phyloP scores from a whole-genome alignment of 2,329 filamentous ascomycete genomes.

The Fonsecaea multimorphosa region DNA sequence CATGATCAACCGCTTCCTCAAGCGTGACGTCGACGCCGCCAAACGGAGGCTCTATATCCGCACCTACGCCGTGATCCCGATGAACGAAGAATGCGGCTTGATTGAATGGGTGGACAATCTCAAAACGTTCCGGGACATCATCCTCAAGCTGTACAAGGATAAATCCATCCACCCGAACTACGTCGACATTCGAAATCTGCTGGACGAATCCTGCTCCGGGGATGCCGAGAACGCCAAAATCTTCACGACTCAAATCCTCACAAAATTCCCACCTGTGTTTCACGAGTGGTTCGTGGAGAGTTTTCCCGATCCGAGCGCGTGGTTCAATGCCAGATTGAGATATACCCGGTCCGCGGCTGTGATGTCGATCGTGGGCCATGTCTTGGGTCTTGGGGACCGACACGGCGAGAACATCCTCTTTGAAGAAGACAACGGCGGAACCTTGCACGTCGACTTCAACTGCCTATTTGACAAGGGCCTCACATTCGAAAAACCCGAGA shows the following conservation, averaged over 20 bases:
- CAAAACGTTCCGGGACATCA: constrained; percentile 89
- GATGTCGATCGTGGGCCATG: constrained; percentile 99
- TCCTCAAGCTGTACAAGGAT: constrained; percentile 77
- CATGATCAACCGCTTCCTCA: constrained; percentile 94
- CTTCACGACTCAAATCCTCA: constrained; percentile 51
- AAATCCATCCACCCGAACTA: constrained; percentile 72
- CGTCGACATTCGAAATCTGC: constrained; percentile 63
- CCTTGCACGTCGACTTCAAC: constrained; percentile 99
- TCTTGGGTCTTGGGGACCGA: constrained; percentile 88
- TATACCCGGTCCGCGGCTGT: constrained; percentile 96
- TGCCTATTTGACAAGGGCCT: constrained; percentile 98
- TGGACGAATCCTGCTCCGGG: constrained; percentile 69
- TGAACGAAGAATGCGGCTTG: constrained; percentile 96
- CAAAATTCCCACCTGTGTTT: constrained; percentile 78
- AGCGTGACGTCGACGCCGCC: constrained; percentile 88
- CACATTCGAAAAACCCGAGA: constrained; percentile 92
- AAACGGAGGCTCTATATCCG: constrained; percentile 92
- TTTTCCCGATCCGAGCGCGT: constrained; percentile 89
- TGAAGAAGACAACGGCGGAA: constrained; percentile 89
- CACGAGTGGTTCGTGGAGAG: constrained; percentile 95
- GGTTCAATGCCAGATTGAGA: constrained; percentile 85
- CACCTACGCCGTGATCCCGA: constrained; percentile 93
- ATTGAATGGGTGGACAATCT: constrained; percentile 99
- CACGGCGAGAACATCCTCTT: constrained; percentile 97
- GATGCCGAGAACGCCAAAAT: constrained; percentile 56